phyloP scores from a whole-genome alignment of 208 protist species.

The Sergeia podlipaevii region DNA sequence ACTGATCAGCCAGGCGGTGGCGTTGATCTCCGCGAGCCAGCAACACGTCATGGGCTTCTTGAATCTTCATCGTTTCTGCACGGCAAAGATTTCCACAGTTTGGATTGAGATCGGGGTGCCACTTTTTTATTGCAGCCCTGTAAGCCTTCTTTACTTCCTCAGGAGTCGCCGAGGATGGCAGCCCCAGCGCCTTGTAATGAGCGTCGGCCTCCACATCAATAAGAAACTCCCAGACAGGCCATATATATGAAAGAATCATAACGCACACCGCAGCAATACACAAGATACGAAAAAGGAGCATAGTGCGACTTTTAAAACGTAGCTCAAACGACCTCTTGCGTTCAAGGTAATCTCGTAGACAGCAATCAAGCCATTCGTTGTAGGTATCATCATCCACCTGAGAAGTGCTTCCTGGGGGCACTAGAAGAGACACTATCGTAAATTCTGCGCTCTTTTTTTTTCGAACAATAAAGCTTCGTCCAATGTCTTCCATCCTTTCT shows the following conservation, averaged over 20 bases:
- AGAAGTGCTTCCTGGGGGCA: too few species aligned
- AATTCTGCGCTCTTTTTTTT: conserved; percentile 14
- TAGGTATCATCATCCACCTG: conserved; percentile 5
- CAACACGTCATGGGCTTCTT: conserved; percentile 77
- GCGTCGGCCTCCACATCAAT: conserved; percentile 67
- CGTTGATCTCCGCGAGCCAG: conserved; percentile 54
- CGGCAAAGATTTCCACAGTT: conserved; percentile 64
- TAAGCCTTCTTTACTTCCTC: conserved; percentile 74
- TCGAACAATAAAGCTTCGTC: conserved; percentile 19
- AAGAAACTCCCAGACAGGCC: conserved; percentile 75
- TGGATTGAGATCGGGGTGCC: conserved; percentile 84
- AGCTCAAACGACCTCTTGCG: conserved; percentile 39
- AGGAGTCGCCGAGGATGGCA: conserved; percentile 27
- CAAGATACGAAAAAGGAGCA: conserved; percentile 21
- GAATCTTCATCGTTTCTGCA: conserved; percentile 49
- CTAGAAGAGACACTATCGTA: conserved; percentile 9
- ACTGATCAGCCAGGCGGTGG: conserved; percentile 53
- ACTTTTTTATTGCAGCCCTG: conserved; percentile 61
- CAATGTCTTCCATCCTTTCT: conserved; percentile 19
- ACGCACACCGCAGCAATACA: conserved; percentile 21
- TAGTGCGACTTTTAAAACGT: conserved; percentile 11
- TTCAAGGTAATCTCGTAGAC: conserved; percentile 65
- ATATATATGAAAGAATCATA: conserved; percentile 30
- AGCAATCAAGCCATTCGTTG: conserved; percentile 56
- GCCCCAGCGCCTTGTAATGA: conserved; percentile 53